Conservation (phyloP, 2,329 filamentous ascomycete genomes). For the Mycosphaerella arachidis region DNA sequence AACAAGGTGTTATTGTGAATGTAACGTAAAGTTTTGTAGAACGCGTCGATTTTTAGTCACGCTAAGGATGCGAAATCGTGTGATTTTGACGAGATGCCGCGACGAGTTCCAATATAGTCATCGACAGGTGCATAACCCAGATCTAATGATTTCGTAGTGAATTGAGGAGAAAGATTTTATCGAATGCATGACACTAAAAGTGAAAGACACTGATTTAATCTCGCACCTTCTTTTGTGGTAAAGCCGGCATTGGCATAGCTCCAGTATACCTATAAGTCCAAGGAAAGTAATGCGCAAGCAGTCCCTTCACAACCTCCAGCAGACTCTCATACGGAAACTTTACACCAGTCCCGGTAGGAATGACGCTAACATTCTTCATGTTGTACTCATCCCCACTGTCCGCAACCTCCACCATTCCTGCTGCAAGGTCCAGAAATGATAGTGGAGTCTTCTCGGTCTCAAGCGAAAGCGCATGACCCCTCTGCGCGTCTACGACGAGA, state of each 20-base stretch:
- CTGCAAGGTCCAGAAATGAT: conserved; percentile 44
- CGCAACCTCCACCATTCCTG: conserved; percentile 48
- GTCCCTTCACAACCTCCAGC: background rate
- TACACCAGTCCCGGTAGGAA: background rate
- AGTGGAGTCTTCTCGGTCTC: conserved; percentile 38
- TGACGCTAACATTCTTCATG: background rate
- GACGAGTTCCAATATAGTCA: too few relatives aligned
- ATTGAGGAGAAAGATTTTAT: too few relatives aligned
- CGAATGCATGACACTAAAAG: too few relatives aligned
- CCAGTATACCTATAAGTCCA: background rate
- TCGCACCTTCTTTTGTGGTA: background rate
- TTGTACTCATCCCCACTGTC: background rate
- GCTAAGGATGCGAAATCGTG: too few relatives aligned
- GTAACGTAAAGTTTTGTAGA: too few relatives aligned
- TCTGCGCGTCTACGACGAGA: conserved; percentile 34
- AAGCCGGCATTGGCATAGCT: background rate
- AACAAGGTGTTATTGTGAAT: too few relatives aligned
- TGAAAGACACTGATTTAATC: background rate
- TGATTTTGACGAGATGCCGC: too few relatives aligned
- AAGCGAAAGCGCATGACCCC: conserved; percentile 41
- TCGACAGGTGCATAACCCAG: too few relatives aligned
- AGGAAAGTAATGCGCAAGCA: background rate
- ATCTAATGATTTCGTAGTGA: too few relatives aligned
- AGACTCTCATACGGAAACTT: background rate
- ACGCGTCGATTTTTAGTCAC: too few relatives aligned